Evolutionary conservation across 805 yeast genomes (phyloP).

Genomic region (Sugiyamaella lignohabitans): DNA sequence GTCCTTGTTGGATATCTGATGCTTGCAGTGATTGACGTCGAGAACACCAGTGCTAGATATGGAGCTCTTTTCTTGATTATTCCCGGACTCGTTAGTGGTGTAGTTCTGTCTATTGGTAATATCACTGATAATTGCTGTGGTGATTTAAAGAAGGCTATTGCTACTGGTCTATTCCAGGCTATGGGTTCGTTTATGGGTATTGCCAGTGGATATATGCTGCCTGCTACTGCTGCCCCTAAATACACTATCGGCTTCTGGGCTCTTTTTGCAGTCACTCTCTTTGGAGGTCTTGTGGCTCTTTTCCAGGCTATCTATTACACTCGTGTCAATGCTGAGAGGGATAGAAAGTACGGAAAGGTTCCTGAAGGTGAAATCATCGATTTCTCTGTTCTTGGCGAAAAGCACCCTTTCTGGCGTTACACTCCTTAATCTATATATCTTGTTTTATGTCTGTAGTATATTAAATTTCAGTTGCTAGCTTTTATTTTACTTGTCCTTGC

Average conservation of each 20-base stretch:
- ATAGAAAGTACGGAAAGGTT: slow-evolving; percentile 5
- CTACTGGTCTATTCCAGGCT: slow-evolving; percentile 9
- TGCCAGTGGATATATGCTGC: slow-evolving; percentile 10
- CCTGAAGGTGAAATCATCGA: slow-evolving; percentile 10
- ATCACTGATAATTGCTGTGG: slow-evolving; percentile 13
- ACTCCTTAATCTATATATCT: not conserved
- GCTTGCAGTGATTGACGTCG: slow-evolving; percentile 7
- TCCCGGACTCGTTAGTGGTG: slow-evolving; percentile 8
- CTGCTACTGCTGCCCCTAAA: slow-evolving; percentile 9
- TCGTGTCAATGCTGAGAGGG: slow-evolving; percentile 5
- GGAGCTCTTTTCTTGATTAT: slow-evolving; percentile 11
- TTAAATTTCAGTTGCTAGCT: no score
- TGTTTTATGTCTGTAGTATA: not conserved
- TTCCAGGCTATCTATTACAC: slow-evolving; percentile 1
- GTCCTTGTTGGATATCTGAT: slow-evolving; percentile 7
- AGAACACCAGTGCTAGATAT: slow-evolving; percentile 8
- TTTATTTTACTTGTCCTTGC: no score
- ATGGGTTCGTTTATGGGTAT: slow-evolving; percentile 13
- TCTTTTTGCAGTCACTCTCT: slow-evolving; percentile 8
- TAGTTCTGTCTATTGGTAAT: slow-evolving; percentile 6
- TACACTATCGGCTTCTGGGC: slow-evolving; percentile 12
- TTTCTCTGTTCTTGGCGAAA: slow-evolving; percentile 10
- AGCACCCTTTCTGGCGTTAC: slow-evolving; percentile 10
- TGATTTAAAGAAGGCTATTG: slow-evolving; percentile 11
- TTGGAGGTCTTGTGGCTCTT: slow-evolving; percentile 8